Evolutionary conservation across 805 yeast genomes (phyloP).

Genomic region (Suhomyces prunicola): DNA sequence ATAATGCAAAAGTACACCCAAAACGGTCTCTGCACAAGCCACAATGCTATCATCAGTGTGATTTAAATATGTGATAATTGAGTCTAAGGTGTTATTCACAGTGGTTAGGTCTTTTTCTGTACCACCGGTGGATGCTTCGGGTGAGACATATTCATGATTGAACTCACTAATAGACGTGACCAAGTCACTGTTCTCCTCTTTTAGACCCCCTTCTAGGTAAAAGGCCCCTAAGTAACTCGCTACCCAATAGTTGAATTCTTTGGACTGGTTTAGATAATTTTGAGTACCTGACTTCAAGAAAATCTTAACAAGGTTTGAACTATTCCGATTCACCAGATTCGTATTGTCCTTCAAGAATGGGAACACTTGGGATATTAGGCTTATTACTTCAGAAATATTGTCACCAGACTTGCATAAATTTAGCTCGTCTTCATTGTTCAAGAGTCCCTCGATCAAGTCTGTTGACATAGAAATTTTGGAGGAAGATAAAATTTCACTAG

Average conservation of each 20-base stretch:
- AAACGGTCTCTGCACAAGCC: conserved; percentile 35
- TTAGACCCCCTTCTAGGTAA: conserved; percentile 19
- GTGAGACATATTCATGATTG: neutral
- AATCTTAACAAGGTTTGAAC: conserved; percentile 3
- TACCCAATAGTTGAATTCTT: conserved; percentile 20
- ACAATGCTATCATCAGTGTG: conserved; percentile 15
- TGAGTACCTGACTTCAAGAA: conserved; percentile 1
- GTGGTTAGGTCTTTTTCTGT: neutral
- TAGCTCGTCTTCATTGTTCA: conserved; percentile 8
- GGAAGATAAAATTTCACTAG: conserved; percentile 1
- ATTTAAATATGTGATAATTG: conserved; percentile 17
- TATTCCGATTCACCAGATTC: neutral
- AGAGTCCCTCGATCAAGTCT: conserved; percentile 10
- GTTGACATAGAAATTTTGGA: neutral
- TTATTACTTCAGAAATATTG: neutral
- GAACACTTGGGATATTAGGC: conserved; percentile 7
- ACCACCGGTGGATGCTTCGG: neutral
- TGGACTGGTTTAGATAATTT: conserved; percentile 7
- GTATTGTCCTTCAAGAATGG: conserved; percentile 1
- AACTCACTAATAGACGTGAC: neutral
- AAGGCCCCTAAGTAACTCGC: conserved; percentile 20
- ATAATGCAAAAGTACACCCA: conserved; percentile 38
- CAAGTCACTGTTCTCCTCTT: conserved; percentile 5
- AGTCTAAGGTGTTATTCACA: conserved; percentile 25
- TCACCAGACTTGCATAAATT: neutral